Evolutionary conservation across 2,329 filamentous ascomycete genomes (phyloP).

Genomic region (Gnomoniopsis smithogilvyi): DNA sequence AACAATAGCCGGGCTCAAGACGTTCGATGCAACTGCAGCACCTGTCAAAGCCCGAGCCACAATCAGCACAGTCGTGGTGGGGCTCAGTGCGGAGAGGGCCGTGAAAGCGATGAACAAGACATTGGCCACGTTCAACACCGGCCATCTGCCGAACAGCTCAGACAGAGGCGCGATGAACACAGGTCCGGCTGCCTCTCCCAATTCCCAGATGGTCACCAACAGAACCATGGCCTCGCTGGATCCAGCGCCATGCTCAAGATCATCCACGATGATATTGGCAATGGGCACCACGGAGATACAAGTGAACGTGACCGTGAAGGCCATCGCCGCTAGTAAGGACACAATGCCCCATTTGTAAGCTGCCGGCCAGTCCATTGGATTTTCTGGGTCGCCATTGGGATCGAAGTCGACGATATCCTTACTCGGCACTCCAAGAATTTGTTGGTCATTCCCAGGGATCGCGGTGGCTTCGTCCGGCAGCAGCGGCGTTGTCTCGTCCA

Average conservation of each 20-base stretch:
- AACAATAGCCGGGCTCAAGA: constrained; percentile 61
- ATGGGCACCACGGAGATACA: constrained; percentile 55
- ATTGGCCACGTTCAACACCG: constrained; percentile 52
- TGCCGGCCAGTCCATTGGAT: constrained; percentile 51
- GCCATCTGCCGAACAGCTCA: constrained; percentile 56
- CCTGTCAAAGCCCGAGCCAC: constrained; percentile 56
- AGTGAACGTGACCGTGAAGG: constrained; percentile 57
- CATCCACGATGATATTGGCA: constrained; percentile 46
- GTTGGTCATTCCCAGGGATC: constrained; percentile 19
- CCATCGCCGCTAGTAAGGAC: constrained; percentile 48
- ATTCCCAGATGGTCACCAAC: constrained; percentile 68
- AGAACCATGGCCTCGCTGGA: constrained; percentile 51
- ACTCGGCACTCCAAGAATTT: constrained; percentile 15
- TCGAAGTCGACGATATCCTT: constrained; percentile 41
- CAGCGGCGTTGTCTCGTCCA: constrained; percentile 34
- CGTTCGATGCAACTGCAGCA: constrained; percentile 60
- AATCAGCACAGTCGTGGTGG: constrained; percentile 45
- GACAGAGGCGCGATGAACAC: constrained; percentile 59
- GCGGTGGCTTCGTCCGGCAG: constrained; percentile 24
- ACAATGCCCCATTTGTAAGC: constrained; percentile 53
- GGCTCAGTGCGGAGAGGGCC: constrained; percentile 42
- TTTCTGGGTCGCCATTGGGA: constrained; percentile 42
- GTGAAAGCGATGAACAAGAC: constrained; percentile 47
- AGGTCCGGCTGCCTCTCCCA: constrained; percentile 62
- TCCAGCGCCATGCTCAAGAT: constrained; percentile 36